Evolutionary conservation across 2,329 filamentous ascomycete species (phyloP).

Genomic region (Paraphaeosphaeria sporulosa): DNA sequence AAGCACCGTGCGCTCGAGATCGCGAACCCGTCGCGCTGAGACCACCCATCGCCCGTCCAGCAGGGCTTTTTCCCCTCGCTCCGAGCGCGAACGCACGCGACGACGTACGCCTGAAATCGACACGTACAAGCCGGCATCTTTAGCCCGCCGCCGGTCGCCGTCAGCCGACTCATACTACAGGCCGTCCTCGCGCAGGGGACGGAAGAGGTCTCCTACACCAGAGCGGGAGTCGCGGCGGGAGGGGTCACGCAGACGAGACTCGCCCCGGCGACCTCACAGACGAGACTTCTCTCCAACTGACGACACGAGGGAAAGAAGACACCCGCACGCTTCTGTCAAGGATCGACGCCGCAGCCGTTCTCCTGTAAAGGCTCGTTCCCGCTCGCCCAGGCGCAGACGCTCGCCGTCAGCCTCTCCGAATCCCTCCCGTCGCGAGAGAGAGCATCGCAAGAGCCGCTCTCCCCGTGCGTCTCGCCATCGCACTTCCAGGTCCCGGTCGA

Average conservation of each 20-base stretch:
- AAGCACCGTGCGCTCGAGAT: conserved; percentile 45
- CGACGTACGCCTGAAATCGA: conserved; percentile 47
- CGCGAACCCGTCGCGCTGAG: conserved; percentile 41
- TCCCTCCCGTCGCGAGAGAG: conserved; percentile 25
- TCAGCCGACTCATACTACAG: conserved; percentile 51
- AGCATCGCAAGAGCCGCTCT: conserved; percentile 32
- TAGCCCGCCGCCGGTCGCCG: conserved; percentile 50
- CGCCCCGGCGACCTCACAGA: conserved; percentile 39
- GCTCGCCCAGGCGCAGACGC: conserved; percentile 39
- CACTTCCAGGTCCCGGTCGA: conserved; percentile 41
- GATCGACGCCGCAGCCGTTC: conserved; percentile 35
- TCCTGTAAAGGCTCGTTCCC: conserved; percentile 38
- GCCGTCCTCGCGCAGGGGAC: conserved; percentile 36
- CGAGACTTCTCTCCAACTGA: conserved; percentile 34
- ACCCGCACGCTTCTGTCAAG: conserved; percentile 25
- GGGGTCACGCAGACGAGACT: conserved; percentile 35
- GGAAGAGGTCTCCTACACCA: conserved; percentile 42
- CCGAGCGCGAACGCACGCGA: conserved; percentile 42
- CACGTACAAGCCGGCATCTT: conserved; percentile 40
- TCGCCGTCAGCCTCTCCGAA: conserved; percentile 38
- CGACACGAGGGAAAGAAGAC: conserved; percentile 29
- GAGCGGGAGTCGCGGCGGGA: conserved; percentile 41
- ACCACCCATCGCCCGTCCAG: conserved; percentile 37
- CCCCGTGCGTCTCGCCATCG: conserved; percentile 36
- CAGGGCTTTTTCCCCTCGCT: conserved; percentile 44